Conservation (phyloP, 805 yeast species). For the Candida methanosorbosa region DNA sequence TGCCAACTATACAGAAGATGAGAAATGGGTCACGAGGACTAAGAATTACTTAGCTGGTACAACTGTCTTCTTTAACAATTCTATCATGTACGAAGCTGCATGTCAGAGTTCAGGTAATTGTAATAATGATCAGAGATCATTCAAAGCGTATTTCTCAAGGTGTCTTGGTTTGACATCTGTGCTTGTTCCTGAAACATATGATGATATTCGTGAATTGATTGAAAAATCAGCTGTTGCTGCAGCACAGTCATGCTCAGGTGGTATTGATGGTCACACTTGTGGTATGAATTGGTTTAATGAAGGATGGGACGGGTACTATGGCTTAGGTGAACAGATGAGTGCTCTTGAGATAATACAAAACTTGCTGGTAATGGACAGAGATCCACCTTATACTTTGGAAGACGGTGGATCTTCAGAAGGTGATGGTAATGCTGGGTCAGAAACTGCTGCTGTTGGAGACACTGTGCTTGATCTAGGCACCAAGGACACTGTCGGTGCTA, state of each 20-base stretch:
- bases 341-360: slow-evolving; percentile 59
- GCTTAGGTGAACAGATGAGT: slow-evolving; percentile 73
- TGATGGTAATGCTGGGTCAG: slow-evolving; percentile 59
- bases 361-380: slow-evolving; percentile 33
- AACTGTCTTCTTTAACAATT: slow-evolving; percentile 43
- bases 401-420: slow-evolving; percentile 32
- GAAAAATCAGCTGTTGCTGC: slow-evolving; percentile 55
- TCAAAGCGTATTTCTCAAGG: slow-evolving; percentile 76
- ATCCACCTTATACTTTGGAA: slow-evolving; percentile 41
- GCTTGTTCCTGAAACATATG: slow-evolving; percentile 50
- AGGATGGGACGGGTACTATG: slow-evolving; percentile 59
- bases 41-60: slow-evolving; percentile 46
- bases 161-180: slow-evolving; percentile 68
- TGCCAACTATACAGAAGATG: slow-evolving; percentile 62
- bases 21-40: slow-evolving; percentile 59
- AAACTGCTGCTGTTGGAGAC: slow-evolving; percentile 27
- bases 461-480: slow-evolving; percentile 31
- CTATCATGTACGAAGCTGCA: slow-evolving; percentile 71
- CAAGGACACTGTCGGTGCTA: slow-evolving; percentile 60
- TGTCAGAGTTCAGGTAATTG: slow-evolving; percentile 64
- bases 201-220: slow-evolving; percentile 28
- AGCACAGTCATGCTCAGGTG: slow-evolving; percentile 66
- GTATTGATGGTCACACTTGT: slow-evolving; percentile 68
- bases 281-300: slow-evolving; percentile 55
- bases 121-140: slow-evolving; percentile 85